phyloP scores from a whole-genome alignment of 2,329 filamentous ascomycete genomes.

The Chaetoscypha palmicola region DNA sequence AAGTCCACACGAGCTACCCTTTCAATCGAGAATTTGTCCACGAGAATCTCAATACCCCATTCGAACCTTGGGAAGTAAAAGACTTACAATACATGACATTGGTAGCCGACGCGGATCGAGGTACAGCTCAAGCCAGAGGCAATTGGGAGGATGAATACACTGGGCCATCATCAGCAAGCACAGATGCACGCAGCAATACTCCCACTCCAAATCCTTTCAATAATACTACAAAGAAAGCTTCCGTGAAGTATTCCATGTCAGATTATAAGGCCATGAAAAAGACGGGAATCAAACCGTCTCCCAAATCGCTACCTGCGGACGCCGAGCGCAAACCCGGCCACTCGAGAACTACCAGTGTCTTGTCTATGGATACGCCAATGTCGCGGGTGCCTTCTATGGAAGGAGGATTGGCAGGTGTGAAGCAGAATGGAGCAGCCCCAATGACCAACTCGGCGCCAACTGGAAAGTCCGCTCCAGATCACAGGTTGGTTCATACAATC shows the following conservation, averaged over 20 bases:
- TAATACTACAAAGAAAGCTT: slow-evolving; percentile 21
- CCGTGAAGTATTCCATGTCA: slow-evolving; percentile 27
- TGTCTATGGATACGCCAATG: slow-evolving; percentile 19
- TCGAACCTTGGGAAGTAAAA: slow-evolving; percentile 26
- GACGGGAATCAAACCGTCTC: slow-evolving; percentile 23
- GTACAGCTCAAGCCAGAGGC: slow-evolving; percentile 20
- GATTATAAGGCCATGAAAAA: slow-evolving; percentile 30
- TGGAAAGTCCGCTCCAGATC: slow-evolving; percentile 9
- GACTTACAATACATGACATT: slow-evolving; percentile 30
- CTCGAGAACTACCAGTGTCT: slow-evolving; percentile 17
- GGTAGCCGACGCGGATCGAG: slow-evolving; percentile 23
- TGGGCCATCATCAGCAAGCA: slow-evolving; percentile 15
- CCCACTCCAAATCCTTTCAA: slow-evolving; percentile 24
- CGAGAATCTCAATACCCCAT: slow-evolving; percentile 26
- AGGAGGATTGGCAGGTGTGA: slow-evolving; percentile 11
- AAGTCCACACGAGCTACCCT: slow-evolving; percentile 20
- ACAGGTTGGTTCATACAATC: slow-evolving; percentile 6
- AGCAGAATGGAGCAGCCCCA: slow-evolving; percentile 17
- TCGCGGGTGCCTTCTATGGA: slow-evolving; percentile 22
- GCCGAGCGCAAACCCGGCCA: slow-evolving; percentile 11
- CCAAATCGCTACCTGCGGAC: slow-evolving; percentile 12
- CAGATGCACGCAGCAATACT: slow-evolving; percentile 24
- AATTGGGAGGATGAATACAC: slow-evolving; percentile 27
- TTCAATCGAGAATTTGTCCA: slow-evolving; percentile 20
- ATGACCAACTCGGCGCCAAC: neutral